These are phyloP conservation scores for Globisporangium middletonii DNA, from an alignment of 352 stramenopile genomes.

Conservation along the genomic window DNA sequence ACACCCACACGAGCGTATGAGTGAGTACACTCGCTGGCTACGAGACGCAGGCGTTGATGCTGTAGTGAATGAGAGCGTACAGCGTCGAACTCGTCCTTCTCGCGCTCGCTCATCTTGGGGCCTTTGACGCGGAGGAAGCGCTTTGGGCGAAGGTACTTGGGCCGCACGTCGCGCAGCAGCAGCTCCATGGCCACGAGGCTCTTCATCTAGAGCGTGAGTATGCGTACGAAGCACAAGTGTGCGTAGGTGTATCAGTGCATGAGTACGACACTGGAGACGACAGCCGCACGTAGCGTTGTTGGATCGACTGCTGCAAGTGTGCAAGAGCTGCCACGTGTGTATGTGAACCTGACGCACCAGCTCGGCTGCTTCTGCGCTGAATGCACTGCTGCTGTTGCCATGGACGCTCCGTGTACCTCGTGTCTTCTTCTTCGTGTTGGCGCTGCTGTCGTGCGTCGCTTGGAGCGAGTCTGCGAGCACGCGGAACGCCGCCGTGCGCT, in stretches of 20 bases:
- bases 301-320: not conserved
- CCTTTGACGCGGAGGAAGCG: constrained; percentile 57
- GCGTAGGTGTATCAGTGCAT: not conserved
- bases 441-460: not conserved
- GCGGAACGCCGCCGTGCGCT: not conserved
- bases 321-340: not conserved
- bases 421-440: not conserved
- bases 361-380: constrained; percentile 6
- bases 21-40: not conserved
- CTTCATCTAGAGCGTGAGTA: constrained; percentile 21
- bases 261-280: not conserved
- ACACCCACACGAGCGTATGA: constrained; percentile 13
- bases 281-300: not conserved
- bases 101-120: constrained; percentile 52
- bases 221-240: not conserved
- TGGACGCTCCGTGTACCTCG: not conserved
- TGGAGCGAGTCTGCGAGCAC: not conserved
- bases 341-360: constrained; percentile 6
- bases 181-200: constrained; percentile 48
- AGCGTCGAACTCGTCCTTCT: constrained; percentile 74
- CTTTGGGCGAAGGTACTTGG: constrained; percentile 56
- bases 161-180: constrained; percentile 36
- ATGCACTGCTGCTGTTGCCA: not conserved
- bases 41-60: not conserved
- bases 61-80: constrained; percentile 19